These are phyloP conservation scores for Inonotus obliquus DNA, from an alignment of 1,284 basidiomycete species.

Conservation along the genomic window DNA sequence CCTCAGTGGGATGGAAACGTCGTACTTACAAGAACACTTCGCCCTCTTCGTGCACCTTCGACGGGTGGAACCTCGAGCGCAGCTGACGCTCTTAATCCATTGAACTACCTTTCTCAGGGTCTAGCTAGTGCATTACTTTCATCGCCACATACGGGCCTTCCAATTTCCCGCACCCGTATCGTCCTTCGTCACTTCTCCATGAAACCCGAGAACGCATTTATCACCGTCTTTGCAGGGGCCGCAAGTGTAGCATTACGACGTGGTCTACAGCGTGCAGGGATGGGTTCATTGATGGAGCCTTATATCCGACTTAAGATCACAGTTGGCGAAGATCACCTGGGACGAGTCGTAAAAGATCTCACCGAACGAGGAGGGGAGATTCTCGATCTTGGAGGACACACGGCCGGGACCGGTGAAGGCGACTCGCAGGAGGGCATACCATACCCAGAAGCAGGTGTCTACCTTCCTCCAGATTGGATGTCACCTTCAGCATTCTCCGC, in stretches of 20 bases:
- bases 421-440: constrained; percentile 39
- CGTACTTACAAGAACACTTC: constrained; percentile 49
- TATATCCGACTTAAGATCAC: constrained; percentile 63
- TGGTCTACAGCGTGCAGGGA: constrained; percentile 51
- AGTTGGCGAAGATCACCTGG: constrained; percentile 60
- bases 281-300: constrained; percentile 72
- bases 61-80: constrained; percentile 26
- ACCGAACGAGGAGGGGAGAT: constrained; percentile 74
- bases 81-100: constrained; percentile 37
- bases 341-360: constrained; percentile 71
- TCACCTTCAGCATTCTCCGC: constrained; percentile 59
- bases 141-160: constrained; percentile 70
- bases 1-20: constrained; percentile 71
- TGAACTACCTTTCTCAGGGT: constrained; percentile 56
- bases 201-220: constrained; percentile 33
- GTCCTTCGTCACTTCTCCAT: constrained; percentile 42
- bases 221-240: constrained; percentile 60
- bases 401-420: constrained; percentile 32
- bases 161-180: constrained; percentile 58
- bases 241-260: constrained; percentile 58
- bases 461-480: constrained; percentile 66
- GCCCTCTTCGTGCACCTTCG: constrained; percentile 50
- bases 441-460: constrained; percentile 57
- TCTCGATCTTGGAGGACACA: constrained; percentile 51
- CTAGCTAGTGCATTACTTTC: constrained; percentile 65